Evolutionary conservation across 768 basidiomycete species (phyloP).

Genomic region (Mycena kentingensis): DNA sequence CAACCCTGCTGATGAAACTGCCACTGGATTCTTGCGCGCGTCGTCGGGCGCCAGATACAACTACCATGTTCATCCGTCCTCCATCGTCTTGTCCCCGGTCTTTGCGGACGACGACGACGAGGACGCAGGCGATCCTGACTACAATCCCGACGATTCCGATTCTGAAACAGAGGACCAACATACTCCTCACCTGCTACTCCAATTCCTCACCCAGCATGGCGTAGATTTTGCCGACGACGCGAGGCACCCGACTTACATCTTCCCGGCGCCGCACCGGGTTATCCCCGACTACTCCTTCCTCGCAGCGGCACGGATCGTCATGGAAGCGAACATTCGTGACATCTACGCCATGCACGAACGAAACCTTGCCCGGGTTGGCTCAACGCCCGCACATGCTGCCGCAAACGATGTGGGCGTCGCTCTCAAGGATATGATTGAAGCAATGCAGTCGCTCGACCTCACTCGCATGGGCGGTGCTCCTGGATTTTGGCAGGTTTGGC

Average conservation of each 20-base stretch:
- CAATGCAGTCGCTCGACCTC: conserved; percentile 37
- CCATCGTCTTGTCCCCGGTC: conserved; percentile 16
- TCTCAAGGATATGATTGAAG: conserved; percentile 25
- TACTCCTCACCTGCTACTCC: conserved; percentile 6
- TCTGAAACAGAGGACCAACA: conserved; percentile 8
- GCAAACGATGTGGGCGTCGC: conserved; percentile 17
- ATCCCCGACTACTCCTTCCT: conserved; percentile 56
- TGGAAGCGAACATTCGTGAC: conserved; percentile 54
- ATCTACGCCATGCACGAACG: conserved; percentile 23
- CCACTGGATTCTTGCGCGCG: conserved; percentile 6
- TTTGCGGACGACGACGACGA: conserved; percentile 20
- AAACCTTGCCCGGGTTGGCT: not conserved
- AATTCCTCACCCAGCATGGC: conserved; percentile 15
- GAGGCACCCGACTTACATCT: conserved; percentile 22
- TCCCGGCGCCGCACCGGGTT: conserved; percentile 25
- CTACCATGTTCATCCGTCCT: conserved; percentile 12
- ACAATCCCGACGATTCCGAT: conserved; percentile 22
- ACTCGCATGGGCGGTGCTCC: conserved; percentile 43
- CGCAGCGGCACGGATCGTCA: conserved; percentile 49
- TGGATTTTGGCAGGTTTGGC: conserved; percentile 40
- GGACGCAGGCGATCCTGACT: conserved; percentile 17
- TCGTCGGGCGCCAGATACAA: not conserved
- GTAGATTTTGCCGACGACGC: conserved; percentile 23
- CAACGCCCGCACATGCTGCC: not conserved
- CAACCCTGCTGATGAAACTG: conserved; percentile 15